These are phyloP conservation scores for Teratosphaeria epicoccoides DNA, from an alignment of 2,329 filamentous ascomycete genomes.

Conservation along the genomic window DNA sequence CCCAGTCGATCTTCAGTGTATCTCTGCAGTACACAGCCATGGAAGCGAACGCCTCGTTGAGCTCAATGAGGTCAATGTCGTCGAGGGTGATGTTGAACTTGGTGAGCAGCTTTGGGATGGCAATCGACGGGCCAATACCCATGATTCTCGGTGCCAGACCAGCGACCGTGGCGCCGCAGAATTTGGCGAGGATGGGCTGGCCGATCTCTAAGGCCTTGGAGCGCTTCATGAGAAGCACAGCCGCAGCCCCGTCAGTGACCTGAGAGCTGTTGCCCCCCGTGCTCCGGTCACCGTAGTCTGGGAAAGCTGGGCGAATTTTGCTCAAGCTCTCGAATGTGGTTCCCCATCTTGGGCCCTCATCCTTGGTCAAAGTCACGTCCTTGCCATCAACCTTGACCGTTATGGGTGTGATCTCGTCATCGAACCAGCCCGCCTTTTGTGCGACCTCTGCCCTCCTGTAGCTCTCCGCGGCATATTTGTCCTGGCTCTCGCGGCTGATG, in stretches of 20 bases:
- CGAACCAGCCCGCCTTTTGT: constrained; percentile 83
- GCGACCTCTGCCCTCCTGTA: constrained; percentile 80
- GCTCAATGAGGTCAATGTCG: constrained; percentile 81
- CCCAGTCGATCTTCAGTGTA: constrained; percentile 54
- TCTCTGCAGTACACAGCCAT: constrained; percentile 72
- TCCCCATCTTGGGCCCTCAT: constrained; percentile 84
- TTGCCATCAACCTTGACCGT: constrained; percentile 63
- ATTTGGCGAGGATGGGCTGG: constrained; percentile 90
- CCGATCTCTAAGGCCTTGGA: constrained; percentile 76
- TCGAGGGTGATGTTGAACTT: constrained; percentile 68
- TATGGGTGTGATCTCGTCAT: constrained; percentile 90
- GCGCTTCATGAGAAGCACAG: constrained; percentile 86
- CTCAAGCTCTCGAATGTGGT: constrained; percentile 72
- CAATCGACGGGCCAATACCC: constrained; percentile 74
- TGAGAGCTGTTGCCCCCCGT: constrained; percentile 93
- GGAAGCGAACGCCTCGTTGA: constrained; percentile 96
- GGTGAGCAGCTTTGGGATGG: constrained; percentile 68
- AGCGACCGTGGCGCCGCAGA: constrained; percentile 80
- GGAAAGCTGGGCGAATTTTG: constrained; percentile 86
- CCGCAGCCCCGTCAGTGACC: constrained; percentile 87
- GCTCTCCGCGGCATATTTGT: constrained; percentile 75
- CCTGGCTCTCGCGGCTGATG: constrained; percentile 68
- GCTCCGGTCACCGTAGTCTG: constrained; percentile 73
- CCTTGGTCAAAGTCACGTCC: constrained; percentile 67
- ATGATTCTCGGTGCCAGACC: constrained; percentile 90